These are phyloP conservation scores for Rhodocollybia butyracea DNA, from an alignment of 768 basidiomycete species.

Conservation along the genomic window DNA sequence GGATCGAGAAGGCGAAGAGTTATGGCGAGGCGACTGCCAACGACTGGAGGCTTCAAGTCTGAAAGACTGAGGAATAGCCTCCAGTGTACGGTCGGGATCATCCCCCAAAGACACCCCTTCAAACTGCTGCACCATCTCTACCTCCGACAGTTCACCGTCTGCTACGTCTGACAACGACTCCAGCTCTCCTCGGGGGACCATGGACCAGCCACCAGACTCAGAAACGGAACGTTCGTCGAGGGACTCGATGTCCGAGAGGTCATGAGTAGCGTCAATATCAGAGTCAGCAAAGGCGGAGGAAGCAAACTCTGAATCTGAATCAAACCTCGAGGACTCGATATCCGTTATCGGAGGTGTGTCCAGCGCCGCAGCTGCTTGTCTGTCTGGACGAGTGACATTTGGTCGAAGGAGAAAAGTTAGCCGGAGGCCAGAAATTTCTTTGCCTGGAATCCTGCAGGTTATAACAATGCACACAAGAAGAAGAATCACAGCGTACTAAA, in stretches of 20 bases:
- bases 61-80: slow-evolving; percentile 7
- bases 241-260: slow-evolving; percentile 14
- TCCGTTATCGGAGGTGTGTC: slow-evolving; percentile 78
- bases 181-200: too few relatives aligned
- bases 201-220: slow-evolving; percentile 5
- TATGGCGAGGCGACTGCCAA: slow-evolving; percentile 27
- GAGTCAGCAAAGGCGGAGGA: slow-evolving; percentile 50
- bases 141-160: slow-evolving; percentile 25
- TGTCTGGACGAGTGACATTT: slow-evolving; percentile 62
- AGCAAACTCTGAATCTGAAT: slow-evolving; percentile 51
- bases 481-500: slow-evolving; percentile 57
- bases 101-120: slow-evolving; percentile 29
- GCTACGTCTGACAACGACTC: too few relatives aligned
- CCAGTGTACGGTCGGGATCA: slow-evolving; percentile 11
- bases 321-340: slow-evolving; percentile 49
- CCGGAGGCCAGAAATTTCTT: slow-evolving; percentile 54
- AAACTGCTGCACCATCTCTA: slow-evolving; percentile 30
- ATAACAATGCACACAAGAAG: neutral
- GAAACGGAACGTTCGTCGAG: slow-evolving; percentile 28
- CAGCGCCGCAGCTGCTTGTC: slow-evolving; percentile 35
- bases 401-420: slow-evolving; percentile 81
- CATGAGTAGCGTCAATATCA: slow-evolving; percentile 25
- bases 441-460: slow-evolving; percentile 36
- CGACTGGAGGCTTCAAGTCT: slow-evolving; percentile 7
- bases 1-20: slow-evolving; percentile 55